A percentile compares a stretch with the other conserved stretches of the same genome.
Conservation (phyloP, 129 eudicot species). For the Arctium minus region DNA sequence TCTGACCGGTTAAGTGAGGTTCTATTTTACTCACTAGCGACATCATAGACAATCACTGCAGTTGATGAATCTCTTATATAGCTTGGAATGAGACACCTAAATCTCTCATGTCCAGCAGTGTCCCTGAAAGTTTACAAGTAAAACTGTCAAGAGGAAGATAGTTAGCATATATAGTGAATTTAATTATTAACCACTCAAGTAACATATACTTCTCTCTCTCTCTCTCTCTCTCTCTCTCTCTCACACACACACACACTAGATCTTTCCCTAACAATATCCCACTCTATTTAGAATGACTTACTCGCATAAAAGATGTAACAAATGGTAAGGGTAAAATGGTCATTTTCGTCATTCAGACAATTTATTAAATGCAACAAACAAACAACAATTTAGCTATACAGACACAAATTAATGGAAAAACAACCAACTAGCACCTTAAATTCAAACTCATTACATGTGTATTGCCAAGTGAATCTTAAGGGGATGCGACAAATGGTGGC, state of each 20-base stretch:
- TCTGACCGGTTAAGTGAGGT: background rate
- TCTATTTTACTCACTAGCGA: conserved; percentile 63
- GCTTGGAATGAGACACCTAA: conserved; percentile 94
- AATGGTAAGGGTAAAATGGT: too few relatives aligned
- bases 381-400: background rate
- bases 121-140: conserved; percentile 47
- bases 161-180: too few relatives aligned
- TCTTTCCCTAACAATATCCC: too few relatives aligned
- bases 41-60: conserved; percentile 76
- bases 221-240: too few relatives aligned
- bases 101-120: conserved; percentile 92
- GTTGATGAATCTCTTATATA: conserved; percentile 90
- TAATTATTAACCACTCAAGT: too few relatives aligned
- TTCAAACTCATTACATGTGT: background rate
- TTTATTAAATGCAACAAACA: background rate
- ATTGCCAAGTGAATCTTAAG: too few relatives aligned
- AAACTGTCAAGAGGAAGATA: background rate
- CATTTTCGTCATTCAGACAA: background rate
- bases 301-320: too few relatives aligned
- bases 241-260: too few relatives aligned
- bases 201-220: too few relatives aligned
- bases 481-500: too few relatives aligned
- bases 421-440: background rate
- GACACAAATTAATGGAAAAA: background rate
- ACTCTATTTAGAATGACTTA: too few relatives aligned